A percentile compares a stretch with the other conserved stretches of the same genome.
Conservation (phyloP, 345 rosid genomes). For the Firmiana major region DNA sequence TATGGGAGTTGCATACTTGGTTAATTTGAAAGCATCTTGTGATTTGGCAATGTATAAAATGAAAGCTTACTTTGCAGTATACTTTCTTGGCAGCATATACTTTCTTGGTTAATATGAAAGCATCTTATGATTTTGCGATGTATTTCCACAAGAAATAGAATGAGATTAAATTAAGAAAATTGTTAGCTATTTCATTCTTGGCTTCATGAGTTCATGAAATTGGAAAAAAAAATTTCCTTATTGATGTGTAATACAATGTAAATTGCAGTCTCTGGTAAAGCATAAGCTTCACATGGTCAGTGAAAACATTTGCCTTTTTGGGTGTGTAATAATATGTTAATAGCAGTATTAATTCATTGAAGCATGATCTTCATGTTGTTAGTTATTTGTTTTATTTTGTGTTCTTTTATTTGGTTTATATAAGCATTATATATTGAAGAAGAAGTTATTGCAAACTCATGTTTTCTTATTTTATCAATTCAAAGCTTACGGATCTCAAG, state of each 20-base stretch:
- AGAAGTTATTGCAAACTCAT: conserved; percentile 6
- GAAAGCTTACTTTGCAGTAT: no score
- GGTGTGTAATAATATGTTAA: not conserved
- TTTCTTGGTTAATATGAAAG: not conserved
- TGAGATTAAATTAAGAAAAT: not conserved
- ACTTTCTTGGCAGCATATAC: no score
- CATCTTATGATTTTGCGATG: not conserved
- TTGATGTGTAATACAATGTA: not conserved
- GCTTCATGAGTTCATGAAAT: not conserved
- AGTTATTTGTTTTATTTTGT: not conserved
- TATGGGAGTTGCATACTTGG: not conserved
- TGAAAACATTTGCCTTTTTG: not conserved
- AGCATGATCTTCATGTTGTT: not conserved
- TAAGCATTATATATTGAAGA: not conserved
- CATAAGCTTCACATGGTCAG: not conserved
- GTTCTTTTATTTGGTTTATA: not conserved
- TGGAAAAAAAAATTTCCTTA: not conserved
- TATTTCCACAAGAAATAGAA: not conserved
- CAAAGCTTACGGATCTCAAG: conserved; percentile 77
- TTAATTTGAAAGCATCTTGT: not conserved
- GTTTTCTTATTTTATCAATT: conserved; percentile 17
- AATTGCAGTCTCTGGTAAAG: not conserved
- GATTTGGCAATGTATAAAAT: not conserved
- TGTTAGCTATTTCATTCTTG: not conserved
- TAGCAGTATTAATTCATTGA: not conserved